Evolutionary conservation across 805 yeast genomes (phyloP), one percentile per base, ranked within the genome.

Genomic region (Cyberlindnera sargentensis): DNA sequence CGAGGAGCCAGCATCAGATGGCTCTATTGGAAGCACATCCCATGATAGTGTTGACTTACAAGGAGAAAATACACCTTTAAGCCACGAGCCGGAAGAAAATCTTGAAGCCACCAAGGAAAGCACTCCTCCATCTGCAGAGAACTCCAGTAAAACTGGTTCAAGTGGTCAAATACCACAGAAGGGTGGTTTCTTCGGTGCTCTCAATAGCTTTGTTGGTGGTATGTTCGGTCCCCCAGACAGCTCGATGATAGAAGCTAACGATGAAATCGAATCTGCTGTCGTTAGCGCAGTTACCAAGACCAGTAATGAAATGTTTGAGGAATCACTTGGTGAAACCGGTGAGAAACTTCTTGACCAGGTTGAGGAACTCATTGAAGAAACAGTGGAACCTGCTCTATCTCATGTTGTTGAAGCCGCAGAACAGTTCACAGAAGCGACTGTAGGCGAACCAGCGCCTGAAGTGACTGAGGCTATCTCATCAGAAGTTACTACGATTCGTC

Each of bases 361-460:
- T 24, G 41, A 35, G 20, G 25, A 39, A 28, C 32, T 28, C 25
- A 23, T 28, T 34, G 36, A 34, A 30, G 46, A 35, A 9, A 26
- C n/a, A 4, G 20, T 35, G 2, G 26, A 35, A 10, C 34, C n/a
- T 11, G 20, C 34, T 10, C 10, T 29, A 8, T 10, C 8, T 10
- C 8, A 29, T 29, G 10, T 9, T 28, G 29, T 24, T 20, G 39
- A 10, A 5, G 8, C 30, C 20, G 39, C 24, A n/a, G 5, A 9
- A 4, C 20, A 23, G 8, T 33, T 10, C 20, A 31, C 15, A n/a
- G 37, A 38, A 8, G 10, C 20, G n/a, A 29, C 35, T 4, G 10
- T 43, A 27, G 47, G 45, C 11, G 45, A 38, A 28, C 8, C 43
- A 3, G 28, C 46, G 8, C 38, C 31, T 7, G 41, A 36, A 34